Evolutionary conservation across 1,284 basidiomycete species (phyloP), one percentile per base, ranked within the genome.

Genomic region (Trichosporon coremiiforme): DNA sequence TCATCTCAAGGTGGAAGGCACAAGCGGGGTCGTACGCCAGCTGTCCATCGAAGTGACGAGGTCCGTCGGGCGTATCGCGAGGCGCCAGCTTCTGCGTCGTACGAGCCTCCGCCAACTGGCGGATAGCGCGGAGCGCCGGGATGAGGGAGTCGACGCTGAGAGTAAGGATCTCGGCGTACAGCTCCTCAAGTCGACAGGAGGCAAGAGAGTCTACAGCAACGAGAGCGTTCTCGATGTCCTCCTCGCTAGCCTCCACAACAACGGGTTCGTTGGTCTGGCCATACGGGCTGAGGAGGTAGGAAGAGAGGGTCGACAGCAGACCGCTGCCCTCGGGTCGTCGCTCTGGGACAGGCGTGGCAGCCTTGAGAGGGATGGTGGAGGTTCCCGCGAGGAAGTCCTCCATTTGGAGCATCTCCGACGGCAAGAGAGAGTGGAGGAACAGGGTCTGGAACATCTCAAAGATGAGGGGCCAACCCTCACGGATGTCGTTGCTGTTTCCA

Each of bases 371-470:
- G 75, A 98, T 97, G 82, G 90, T 91, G 2, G 92, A 92, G 20
- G 90, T 88, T 8, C 92, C 92, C 31, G 93, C 93, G 15, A 97
- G 86, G 84, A 98, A 98, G 80, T 98, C 96, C 79, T 95, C 94
- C 92, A 98, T 95, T 79, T 93, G 91, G n/a, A 95, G 85, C 90
- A 99, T 92, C 66, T 89, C 87, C 4, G 86, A 88, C 0, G 95
- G 95, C 25, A 99, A 85, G 33, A 99, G 87, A 3, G 94, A 95
- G 80, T 98, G 92, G 57, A 96, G 84, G 84, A 99, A 99, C 29
- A 99, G 86, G 41, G 95, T 98, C 79, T 96, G 92, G 84, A 98
- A 95, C 89, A 99, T 98, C 82, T 98, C 95, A 77, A 99, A 98
- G 70, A 99, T 94, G 90, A 94, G 79, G 2, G 88, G 89, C 97